Conservation (phyloP, 371 early-diverging fungal genomes). For the Sporodiniella umbellata region DNA sequence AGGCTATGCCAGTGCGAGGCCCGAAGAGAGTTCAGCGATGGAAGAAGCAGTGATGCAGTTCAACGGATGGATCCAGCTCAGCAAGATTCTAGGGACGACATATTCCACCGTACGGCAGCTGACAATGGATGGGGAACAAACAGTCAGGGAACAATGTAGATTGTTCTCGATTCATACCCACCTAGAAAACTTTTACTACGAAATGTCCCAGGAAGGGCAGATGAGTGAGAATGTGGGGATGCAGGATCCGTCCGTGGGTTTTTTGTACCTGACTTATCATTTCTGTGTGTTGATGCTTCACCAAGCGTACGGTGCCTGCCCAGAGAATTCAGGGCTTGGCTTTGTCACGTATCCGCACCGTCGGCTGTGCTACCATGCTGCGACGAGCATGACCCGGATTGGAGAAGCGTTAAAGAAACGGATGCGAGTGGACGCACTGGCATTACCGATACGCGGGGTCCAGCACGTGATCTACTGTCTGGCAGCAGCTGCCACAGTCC, state of each 20-base stretch:
- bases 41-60: slow-evolving; percentile 40
- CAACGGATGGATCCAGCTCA: slow-evolving; percentile 38
- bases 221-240: too few relatives aligned
- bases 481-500: slow-evolving; percentile 34
- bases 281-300: slow-evolving; percentile 77
- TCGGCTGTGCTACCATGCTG: slow-evolving; percentile 34
- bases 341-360: slow-evolving; percentile 33
- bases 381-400: slow-evolving; percentile 43
- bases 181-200: slow-evolving; percentile 44
- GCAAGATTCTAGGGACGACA: slow-evolving; percentile 33
- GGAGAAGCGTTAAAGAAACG: slow-evolving; percentile 28
- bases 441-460: slow-evolving; percentile 33
- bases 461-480: slow-evolving; percentile 43
- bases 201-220: slow-evolving; percentile 49
- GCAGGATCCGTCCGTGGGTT: slow-evolving; percentile 33
- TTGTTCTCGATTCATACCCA: slow-evolving; percentile 42
- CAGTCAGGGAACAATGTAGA: slow-evolving; percentile 36
- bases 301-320: slow-evolving; percentile 57
- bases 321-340: slow-evolving; percentile 18
- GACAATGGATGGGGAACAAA: slow-evolving; percentile 19
- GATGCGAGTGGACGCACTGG: slow-evolving; percentile 20
- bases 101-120: slow-evolving; percentile 26
- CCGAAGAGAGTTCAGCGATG: slow-evolving; percentile 35
- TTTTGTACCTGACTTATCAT: slow-evolving; percentile 78
- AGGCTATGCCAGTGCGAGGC: slow-evolving; percentile 36